Evolutionary conservation across 495 filamentous ascomycete genomes (phyloP), one percentile per base, ranked within the genome.

Genomic region (Tricharina praecox): DNA sequence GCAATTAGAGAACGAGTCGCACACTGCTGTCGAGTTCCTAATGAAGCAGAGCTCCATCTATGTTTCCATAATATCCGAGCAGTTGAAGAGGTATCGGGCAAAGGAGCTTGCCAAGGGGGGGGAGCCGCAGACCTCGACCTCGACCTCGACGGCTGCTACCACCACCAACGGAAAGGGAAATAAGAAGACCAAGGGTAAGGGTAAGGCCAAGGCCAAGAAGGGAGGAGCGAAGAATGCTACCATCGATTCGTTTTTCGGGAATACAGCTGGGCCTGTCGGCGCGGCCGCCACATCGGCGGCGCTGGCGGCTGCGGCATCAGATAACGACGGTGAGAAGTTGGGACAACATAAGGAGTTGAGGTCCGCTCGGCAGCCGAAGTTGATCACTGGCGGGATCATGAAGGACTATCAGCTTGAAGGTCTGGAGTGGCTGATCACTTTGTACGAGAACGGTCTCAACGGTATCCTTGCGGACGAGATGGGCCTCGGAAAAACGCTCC

Each of bases 391-490:
- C 18, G 90, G 92, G 9, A 77, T 76, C 11, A 96, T 97, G 92
- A 74, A 85, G 18, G 76, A 78, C 45, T 97, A 97, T 65, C 90
- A 97, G 56, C 67, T 97, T 0, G 87, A 96, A 64, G 90, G 90
- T 0, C 61, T 97, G 19, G 87, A 90, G 16, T 97, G 90, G 90
- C 74, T 96, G 56, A 76, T 73, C 24, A 78, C 77, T 3, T 62
- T 84, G 4, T 93, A 85, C 61, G 85, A 94, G 70, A 93, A 94
- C 61, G 87, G 90, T 3, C 70, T 96, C 58, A 93, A 85, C 57
- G 90, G 90, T 0, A 97, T 97, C 51, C 63, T 97, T 19, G 90
- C 90, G 0, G 90, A 97, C 58, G 90, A 97, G 63, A 97, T 97
- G 90, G 90, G 90, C 1, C 63, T 96, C 21, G 88, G 88, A 54